Percentiles rank a stretch among this genome's conserved stretches.
These are phyloP conservation scores for Xylariaceae sp. DNA, from an alignment of 2,329 filamentous ascomycete species.

Conservation along the genomic window DNA sequence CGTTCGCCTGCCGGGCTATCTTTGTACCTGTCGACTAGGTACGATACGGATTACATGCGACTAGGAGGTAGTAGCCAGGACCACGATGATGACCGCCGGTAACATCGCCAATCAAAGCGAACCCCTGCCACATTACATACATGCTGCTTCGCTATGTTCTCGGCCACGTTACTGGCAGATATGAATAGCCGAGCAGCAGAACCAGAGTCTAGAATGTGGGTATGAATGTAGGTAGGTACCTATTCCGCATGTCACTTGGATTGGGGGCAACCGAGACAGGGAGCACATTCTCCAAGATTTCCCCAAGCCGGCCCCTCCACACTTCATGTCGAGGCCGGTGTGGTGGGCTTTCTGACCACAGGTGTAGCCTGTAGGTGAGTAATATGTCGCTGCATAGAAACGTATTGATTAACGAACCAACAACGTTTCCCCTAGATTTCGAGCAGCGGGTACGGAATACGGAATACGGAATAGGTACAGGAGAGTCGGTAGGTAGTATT, in stretches of 20 bases:
- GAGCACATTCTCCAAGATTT: conserved; percentile 17
- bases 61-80: too few species aligned
- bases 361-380: not conserved
- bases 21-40: too few species aligned
- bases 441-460: not conserved
- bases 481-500: not conserved
- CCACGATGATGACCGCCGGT: too few species aligned
- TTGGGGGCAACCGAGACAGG: not conserved
- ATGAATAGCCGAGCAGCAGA: too few species aligned
- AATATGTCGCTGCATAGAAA: not conserved
- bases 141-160: not conserved
- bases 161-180: too few species aligned
- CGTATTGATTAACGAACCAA: not conserved
- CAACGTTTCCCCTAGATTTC: not conserved
- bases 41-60: too few species aligned
- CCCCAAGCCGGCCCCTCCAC: conserved; percentile 9
- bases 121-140: not conserved
- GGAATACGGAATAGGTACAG: not conserved
- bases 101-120: too few species aligned
- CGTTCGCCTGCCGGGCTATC: too few species aligned
- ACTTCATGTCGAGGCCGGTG: not conserved
- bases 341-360: not conserved
- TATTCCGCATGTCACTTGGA: too few species aligned
- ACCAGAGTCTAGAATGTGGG: too few species aligned
- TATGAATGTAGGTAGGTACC: too few species aligned